Evolutionary conservation across 2,329 filamentous ascomycete species (phyloP).

Genomic region (Penicillium sp.): DNA sequence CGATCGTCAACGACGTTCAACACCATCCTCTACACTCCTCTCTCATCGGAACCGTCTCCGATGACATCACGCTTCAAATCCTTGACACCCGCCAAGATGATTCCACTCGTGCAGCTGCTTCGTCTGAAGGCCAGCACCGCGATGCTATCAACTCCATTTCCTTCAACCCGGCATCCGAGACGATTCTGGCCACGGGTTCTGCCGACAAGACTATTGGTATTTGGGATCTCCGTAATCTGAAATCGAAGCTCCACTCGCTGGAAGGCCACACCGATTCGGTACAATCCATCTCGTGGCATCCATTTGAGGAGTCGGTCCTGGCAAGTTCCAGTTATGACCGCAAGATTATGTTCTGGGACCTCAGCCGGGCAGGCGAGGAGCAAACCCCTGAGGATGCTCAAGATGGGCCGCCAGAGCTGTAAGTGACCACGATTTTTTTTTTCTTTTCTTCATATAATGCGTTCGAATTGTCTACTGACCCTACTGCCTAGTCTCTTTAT

Average conservation of each 20-base stretch:
- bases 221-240: conserved; percentile 91
- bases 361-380: conserved; percentile 87
- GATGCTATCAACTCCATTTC: conserved; percentile 96
- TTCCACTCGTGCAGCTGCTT: conserved; percentile 65
- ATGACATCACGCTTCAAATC: conserved; percentile 90
- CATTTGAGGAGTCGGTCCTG: conserved; percentile 80
- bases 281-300: conserved; percentile 92
- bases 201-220: conserved; percentile 92
- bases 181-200: conserved; percentile 85
- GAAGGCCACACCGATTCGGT: conserved; percentile 87
- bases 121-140: conserved; percentile 70
- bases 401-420: conserved; percentile 92
- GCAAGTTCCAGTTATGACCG: conserved; percentile 91
- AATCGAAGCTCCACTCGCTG: conserved; percentile 82
- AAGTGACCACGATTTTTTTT: conserved; percentile 41
- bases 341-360: conserved; percentile 93
- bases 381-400: conserved; percentile 92
- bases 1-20: conserved; percentile 95
- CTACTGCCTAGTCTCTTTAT: conserved; percentile 71
- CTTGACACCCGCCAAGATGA: conserved; percentile 74
- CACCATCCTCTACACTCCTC: conserved; percentile 83
- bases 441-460: neutral
- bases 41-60: conserved; percentile 89
- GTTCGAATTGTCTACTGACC: conserved; percentile 6
- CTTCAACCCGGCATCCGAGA: conserved; percentile 90